These are phyloP conservation scores for Solanum phureja DNA, from an alignment of 257 asterid species.

Conservation along the genomic window DNA sequence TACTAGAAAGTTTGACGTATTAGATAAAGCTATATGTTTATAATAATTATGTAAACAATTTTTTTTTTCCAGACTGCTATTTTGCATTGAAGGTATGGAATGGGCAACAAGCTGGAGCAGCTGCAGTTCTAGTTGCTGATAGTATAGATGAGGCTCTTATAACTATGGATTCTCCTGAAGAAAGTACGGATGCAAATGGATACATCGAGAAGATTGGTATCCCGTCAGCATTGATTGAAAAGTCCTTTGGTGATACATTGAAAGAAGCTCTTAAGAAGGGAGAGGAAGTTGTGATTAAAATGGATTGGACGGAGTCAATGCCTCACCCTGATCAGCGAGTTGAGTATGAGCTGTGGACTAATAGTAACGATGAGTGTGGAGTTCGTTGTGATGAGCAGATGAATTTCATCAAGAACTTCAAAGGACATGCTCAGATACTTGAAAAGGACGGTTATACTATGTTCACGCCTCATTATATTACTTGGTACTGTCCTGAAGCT, in stretches of 20 bases:
- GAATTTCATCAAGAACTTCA: conserved; percentile 59
- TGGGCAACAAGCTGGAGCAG: conserved; percentile 82
- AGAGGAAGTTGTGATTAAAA: conserved; percentile 41
- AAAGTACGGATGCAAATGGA: conserved; percentile 52
- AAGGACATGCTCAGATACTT: conserved; percentile 81
- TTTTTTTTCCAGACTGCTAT: conserved; percentile 49
- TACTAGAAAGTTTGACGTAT: neutral
- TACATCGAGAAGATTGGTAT: conserved; percentile 65
- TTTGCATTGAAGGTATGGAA: conserved; percentile 84
- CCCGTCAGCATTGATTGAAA: conserved; percentile 70
- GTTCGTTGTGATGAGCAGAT: conserved; percentile 79
- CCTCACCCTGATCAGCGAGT: conserved; percentile 85
- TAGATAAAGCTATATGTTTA: neutral
- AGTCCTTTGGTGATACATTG: conserved; percentile 41
- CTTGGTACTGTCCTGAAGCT: conserved; percentile 82
- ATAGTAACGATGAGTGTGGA: conserved; percentile 89
- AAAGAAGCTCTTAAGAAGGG: conserved; percentile 44
- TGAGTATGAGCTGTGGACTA: conserved; percentile 83
- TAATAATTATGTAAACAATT: neutral
- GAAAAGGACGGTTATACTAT: conserved; percentile 74
- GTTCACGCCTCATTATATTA: conserved; percentile 80
- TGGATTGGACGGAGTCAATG: conserved; percentile 88
- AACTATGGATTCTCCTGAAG: conserved; percentile 93
- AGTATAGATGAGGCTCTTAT: conserved; percentile 61
- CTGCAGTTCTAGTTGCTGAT: conserved; percentile 88